Evolutionary conservation across 345 rosid species (phyloP).

Genomic region (Citrus reticulata): DNA sequence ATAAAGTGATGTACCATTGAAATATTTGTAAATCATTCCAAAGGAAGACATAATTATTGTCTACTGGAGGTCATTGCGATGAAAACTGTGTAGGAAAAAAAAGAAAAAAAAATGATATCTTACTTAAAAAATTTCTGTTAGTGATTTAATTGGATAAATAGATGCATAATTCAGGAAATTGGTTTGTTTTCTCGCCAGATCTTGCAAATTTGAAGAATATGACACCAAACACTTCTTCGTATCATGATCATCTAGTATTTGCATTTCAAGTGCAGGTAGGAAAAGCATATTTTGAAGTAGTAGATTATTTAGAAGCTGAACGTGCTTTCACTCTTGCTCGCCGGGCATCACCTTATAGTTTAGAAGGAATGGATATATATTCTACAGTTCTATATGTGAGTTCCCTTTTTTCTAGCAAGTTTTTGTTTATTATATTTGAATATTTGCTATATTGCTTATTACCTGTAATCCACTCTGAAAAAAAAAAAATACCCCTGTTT

Average conservation of each 20-base stretch:
- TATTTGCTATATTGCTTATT: neutral
- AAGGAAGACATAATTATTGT: neutral
- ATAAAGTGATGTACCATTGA: neutral
- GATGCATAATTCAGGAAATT: neutral
- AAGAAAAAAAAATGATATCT: neutral
- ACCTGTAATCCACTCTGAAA: neutral
- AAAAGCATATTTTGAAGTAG: slow-evolving; percentile 79
- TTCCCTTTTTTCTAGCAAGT: slow-evolving; percentile 11
- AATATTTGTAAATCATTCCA: neutral
- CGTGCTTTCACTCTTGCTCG: slow-evolving; percentile 82
- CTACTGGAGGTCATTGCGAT: neutral
- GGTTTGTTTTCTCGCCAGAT: neutral
- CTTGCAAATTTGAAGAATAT: neutral
- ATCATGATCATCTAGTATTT: neutral
- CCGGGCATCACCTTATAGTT: slow-evolving; percentile 73
- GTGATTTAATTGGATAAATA: neutral
- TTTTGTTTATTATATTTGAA: neutral
- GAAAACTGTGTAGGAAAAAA: neutral
- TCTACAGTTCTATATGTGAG: slow-evolving; percentile 95
- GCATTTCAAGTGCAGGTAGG: slow-evolving; percentile 64
- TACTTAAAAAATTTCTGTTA: neutral
- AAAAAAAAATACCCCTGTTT: neutral
- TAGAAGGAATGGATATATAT: slow-evolving; percentile 95
- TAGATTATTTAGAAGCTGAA: slow-evolving; percentile 93
- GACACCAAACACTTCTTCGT: neutral